These are phyloP conservation scores for Malus hybrid DNA, from an alignment of 331 rosid species.

Conservation along the genomic window DNA sequence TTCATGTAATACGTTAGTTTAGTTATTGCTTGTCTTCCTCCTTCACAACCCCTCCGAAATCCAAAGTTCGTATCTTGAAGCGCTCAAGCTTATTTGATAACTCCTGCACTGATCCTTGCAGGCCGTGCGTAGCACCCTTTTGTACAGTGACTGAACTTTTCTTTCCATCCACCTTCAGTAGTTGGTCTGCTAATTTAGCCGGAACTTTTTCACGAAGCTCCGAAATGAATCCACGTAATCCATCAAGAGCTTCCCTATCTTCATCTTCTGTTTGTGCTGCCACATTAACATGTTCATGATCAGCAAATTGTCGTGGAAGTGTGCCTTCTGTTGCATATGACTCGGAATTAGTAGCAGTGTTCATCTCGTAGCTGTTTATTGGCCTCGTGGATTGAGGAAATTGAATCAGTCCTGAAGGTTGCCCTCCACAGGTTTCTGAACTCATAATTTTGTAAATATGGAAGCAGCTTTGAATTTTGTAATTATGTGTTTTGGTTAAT, in stretches of 20 bases:
- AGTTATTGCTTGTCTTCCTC: conserved; percentile 4
- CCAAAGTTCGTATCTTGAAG: conserved; percentile 18
- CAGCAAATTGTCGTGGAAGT: not conserved
- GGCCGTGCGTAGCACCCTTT: not conserved
- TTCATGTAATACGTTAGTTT: not conserved
- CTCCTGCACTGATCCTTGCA: not conserved
- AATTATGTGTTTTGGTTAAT: too few relatives aligned
- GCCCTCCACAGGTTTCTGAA: not conserved
- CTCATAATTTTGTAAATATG: not conserved
- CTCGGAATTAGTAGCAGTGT: not conserved
- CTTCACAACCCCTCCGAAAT: not conserved
- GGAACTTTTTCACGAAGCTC: conserved; percentile 2
- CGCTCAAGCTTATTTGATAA: conserved; percentile 5
- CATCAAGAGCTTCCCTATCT: not conserved
- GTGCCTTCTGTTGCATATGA: not conserved
- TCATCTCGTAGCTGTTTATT: not conserved
- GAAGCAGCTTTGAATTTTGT: not conserved
- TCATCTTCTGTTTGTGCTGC: not conserved
- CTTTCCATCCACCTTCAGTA: not conserved
- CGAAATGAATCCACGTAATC: not conserved
- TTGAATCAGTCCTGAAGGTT: not conserved
- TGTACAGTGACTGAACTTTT: not conserved
- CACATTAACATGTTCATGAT: not conserved
- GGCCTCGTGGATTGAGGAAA: conserved; percentile 18
- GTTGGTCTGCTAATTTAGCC: not conserved